Conservation (phyloP, 768 basidiomycete genomes). For the Boletus huronensis region DNA sequence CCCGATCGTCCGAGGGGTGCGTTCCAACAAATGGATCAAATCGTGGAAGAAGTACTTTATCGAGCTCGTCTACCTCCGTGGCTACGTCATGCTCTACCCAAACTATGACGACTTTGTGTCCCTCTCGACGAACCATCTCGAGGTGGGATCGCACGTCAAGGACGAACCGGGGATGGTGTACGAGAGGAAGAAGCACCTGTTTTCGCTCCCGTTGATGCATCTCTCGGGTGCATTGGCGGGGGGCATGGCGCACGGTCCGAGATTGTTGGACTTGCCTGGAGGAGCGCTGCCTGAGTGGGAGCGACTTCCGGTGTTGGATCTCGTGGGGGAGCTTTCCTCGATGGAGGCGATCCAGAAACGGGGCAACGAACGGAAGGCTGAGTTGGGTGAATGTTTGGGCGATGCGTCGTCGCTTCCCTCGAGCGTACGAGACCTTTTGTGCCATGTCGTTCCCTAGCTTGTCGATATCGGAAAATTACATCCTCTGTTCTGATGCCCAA, state of each 20-base stretch:
- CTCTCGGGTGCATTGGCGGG: slow-evolving; percentile 23
- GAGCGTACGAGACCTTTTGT: slow-evolving; percentile 27
- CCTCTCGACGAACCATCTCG: slow-evolving; percentile 87
- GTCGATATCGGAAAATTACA: neutral
- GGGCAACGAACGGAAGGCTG: slow-evolving; percentile 33
- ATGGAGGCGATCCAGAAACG: slow-evolving; percentile 34
- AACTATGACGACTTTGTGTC: slow-evolving; percentile 71
- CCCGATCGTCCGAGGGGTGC: slow-evolving; percentile 65
- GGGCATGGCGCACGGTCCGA: slow-evolving; percentile 12
- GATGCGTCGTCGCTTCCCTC: slow-evolving; percentile 14
- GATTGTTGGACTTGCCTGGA: slow-evolving; percentile 59
- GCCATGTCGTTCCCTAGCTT: slow-evolving; percentile 11
- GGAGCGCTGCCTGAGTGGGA: slow-evolving; percentile 49
- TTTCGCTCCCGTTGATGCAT: slow-evolving; percentile 67
- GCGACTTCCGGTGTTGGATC: slow-evolving; percentile 64
- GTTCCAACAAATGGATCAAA: slow-evolving; percentile 75
- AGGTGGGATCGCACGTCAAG: slow-evolving; percentile 78
- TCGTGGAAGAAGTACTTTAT: slow-evolving; percentile 93
- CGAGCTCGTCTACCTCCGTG: slow-evolving; percentile 76
- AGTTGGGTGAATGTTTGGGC: slow-evolving; percentile 34
- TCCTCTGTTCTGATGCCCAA: neutral
- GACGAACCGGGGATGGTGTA: slow-evolving; percentile 44
- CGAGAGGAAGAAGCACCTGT: slow-evolving; percentile 56
- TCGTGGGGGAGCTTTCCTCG: slow-evolving; percentile 48
- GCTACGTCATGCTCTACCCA: slow-evolving; percentile 88